Base-by-base conservation (phyloP, 2,329 filamentous ascomycete species). In the Cladosporium sphaerospermum region DNA sequence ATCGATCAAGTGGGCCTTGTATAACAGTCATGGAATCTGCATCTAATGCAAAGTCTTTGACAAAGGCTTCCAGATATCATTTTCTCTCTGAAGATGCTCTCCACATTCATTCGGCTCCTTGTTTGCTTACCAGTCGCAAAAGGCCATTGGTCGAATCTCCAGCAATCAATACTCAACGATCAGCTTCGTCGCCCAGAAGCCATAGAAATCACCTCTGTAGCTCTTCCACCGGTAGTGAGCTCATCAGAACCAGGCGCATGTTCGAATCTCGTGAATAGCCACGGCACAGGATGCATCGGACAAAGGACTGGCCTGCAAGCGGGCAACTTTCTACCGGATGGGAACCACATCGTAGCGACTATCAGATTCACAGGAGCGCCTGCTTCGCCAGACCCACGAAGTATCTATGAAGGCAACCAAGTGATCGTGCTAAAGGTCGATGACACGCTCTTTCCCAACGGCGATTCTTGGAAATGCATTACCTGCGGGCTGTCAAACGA, bases 381-480 rank as follows among this genome's bases (percentile, higher is more conserved):
- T 1, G 62, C 62, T 0, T 59, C 64, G 4, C 71, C 70, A 1
- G 64, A 74, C 54, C 62, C 70, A 0, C 66, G 65, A 4, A 74
- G 71, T 55, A 71, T 75, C 43, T 77, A 73, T 56, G 58, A 50
- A 1, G 74, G 73, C 2, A 54, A 60, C 9, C 73, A 77, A 42
- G 45, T 76, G 3, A 67, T 78, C 34, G 54, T 77, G 4, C 62
- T 76, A 57, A 76, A 74, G 56, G 56, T 69, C 0, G 71, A 77
- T 51, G 68, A 67, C 1, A 69, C 61, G 2, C 65, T 53, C 0
- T 78, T 77, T 41, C 44, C 64, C 1, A 75, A 73, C 47, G 75
- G 75, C 0, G 73, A 76, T 54, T 45, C 69, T 0, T 78, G 74
- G 73, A 77, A 75, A 56, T 77, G 75, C 50, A 50, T 78, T 4